phyloP scores from a whole-genome alignment of 768 basidiomycete genomes.

The Leucocoprinus sp. region DNA sequence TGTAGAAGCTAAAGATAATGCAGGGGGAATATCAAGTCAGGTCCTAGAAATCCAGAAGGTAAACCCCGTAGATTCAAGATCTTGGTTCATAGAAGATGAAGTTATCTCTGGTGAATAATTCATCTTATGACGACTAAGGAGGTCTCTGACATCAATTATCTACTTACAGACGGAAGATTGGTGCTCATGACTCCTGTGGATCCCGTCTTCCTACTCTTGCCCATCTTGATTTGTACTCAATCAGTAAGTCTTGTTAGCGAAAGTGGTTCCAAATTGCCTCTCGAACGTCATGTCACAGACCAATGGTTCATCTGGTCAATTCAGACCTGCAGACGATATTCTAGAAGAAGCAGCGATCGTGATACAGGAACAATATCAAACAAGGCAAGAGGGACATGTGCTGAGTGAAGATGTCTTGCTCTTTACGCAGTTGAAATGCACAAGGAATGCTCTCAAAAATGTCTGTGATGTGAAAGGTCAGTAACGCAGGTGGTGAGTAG shows the following conservation, averaged over 20 bases:
- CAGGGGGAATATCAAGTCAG: constrained; percentile 15
- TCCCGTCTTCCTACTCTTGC: constrained; percentile 71
- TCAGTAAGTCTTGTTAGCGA: constrained; percentile 30
- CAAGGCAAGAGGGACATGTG: constrained; percentile 23
- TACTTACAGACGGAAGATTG: constrained; percentile 65
- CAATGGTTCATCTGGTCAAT: constrained; percentile 37
- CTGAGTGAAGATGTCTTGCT: constrained; percentile 42
- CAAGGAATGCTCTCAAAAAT: constrained; percentile 41
- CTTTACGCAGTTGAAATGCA: constrained; percentile 50
- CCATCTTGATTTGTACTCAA: constrained; percentile 46
- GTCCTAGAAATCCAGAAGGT: constrained; percentile 76
- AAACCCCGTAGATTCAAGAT: constrained; percentile 60
- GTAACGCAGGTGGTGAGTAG: neutral
- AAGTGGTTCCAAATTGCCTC: neutral
- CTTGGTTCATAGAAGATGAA: constrained; percentile 76
- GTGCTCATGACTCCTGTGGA: constrained; percentile 80
- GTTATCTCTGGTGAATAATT: constrained; percentile 45
- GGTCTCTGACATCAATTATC: constrained; percentile 8
- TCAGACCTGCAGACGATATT: constrained; percentile 74
- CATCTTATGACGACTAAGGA: constrained; percentile 5
- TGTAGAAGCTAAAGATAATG: constrained; percentile 19
- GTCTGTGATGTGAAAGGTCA: constrained; percentile 79
- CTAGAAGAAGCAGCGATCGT: constrained; percentile 57
- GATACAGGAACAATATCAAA: constrained; percentile 20
- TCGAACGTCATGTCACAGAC: constrained; percentile 22